Evolutionary conservation across 192 early-diverging fungal species (phyloP).

Genomic region (Rhizophagus clarus): DNA sequence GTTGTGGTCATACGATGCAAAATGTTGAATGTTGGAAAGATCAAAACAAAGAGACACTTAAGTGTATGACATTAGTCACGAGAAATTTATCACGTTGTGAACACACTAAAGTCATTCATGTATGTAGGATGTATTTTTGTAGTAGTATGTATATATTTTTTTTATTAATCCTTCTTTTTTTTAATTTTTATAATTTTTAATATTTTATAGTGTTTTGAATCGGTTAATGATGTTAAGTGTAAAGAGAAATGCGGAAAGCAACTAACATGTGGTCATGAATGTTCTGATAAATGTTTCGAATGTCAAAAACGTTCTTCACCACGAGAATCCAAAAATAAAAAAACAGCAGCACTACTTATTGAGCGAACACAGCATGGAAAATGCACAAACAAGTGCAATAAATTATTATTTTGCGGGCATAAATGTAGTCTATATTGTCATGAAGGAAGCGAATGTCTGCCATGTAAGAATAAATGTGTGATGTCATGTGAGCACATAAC

Average conservation of each 20-base stretch:
- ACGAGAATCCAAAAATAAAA: not conserved
- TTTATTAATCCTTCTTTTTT: not conserved
- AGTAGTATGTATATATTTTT: no score
- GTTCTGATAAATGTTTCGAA: conserved; percentile 39
- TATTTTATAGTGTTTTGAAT: conserved; percentile 33
- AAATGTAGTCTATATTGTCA: conserved; percentile 21
- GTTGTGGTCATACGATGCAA: no score
- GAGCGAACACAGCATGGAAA: conserved; percentile 4
- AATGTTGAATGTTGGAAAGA: no score
- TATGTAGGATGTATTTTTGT: not conserved
- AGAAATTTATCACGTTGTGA: conserved; percentile 42
- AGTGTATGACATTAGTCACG: conserved; percentile 31
- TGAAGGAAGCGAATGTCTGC: conserved; percentile 29
- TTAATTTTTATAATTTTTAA: not conserved
- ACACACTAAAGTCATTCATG: conserved; percentile 34
- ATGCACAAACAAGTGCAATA: conserved; percentile 16
- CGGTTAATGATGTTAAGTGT: conserved; percentile 28
- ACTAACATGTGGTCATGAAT: conserved; percentile 45
- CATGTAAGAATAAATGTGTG: conserved; percentile 43
- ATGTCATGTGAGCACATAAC: conserved; percentile 44
- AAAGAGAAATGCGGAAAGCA: conserved; percentile 30
- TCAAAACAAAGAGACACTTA: conserved; percentile 8
- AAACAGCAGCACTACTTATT: not conserved
- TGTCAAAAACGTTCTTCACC: conserved; percentile 34
- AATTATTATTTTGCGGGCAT: conserved; percentile 40